These are phyloP conservation scores for Talaromyces liani DNA, from an alignment of 495 filamentous ascomycete genomes.

Conservation along the genomic window DNA sequence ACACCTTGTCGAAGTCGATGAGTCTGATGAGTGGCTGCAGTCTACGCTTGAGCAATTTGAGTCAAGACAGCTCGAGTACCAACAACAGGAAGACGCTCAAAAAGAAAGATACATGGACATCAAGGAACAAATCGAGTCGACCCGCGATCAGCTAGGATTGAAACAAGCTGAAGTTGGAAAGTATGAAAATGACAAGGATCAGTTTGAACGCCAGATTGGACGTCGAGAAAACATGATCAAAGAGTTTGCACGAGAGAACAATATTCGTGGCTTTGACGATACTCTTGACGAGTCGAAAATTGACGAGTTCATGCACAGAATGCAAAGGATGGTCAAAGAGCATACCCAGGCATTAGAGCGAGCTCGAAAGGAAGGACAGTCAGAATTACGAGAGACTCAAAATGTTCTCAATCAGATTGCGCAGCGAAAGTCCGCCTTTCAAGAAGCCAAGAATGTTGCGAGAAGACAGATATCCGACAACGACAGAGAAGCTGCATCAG, in stretches of 20 bases:
- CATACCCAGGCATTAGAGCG: slow-evolving; percentile 70
- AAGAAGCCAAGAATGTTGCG: slow-evolving; percentile 61
- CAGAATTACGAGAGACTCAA: slow-evolving; percentile 61
- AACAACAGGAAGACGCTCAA: slow-evolving; percentile 53
- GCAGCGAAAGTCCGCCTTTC: slow-evolving; percentile 56
- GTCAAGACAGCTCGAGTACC: slow-evolving; percentile 56
- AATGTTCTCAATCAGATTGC: slow-evolving; percentile 59
- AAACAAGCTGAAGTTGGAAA: slow-evolving; percentile 82
- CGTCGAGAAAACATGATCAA: slow-evolving; percentile 64
- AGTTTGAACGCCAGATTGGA: slow-evolving; percentile 71
- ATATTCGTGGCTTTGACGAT: slow-evolving; percentile 74
- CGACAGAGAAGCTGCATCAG: slow-evolving; percentile 53
- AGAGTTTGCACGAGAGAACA: slow-evolving; percentile 70
- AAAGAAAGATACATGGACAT: slow-evolving; percentile 56
- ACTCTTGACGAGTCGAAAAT: slow-evolving; percentile 69
- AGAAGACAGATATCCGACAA: slow-evolving; percentile 60
- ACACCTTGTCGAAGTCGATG: slow-evolving; percentile 65
- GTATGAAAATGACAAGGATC: slow-evolving; percentile 76
- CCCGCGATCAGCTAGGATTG: slow-evolving; percentile 48
- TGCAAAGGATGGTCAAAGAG: slow-evolving; percentile 67
- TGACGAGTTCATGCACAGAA: slow-evolving; percentile 65
- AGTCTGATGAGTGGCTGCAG: slow-evolving; percentile 72
- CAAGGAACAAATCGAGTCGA: slow-evolving; percentile 50
- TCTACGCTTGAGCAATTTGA: slow-evolving; percentile 76
- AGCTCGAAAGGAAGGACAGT: slow-evolving; percentile 61